Conservation (phyloP, 495 filamentous ascomycete genomes). For the Darksidea phi region DNA sequence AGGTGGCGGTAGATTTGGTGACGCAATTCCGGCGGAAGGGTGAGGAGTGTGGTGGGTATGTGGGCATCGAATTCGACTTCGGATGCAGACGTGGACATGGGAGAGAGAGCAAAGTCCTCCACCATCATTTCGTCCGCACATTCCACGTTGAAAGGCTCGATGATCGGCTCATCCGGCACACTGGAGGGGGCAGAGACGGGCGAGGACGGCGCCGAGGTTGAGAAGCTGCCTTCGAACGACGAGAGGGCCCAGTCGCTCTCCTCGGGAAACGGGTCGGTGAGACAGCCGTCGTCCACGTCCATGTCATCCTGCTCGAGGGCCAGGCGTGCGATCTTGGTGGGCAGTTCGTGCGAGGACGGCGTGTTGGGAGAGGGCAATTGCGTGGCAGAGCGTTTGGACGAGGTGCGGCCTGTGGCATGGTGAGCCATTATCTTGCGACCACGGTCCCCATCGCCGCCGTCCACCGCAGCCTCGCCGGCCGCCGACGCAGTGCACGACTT, state of each 20-base stretch:
- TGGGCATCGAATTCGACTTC: background rate
- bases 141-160: background rate
- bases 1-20: conserved; percentile 33
- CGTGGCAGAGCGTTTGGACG: conserved; percentile 28
- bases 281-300: conserved; percentile 7
- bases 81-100: background rate
- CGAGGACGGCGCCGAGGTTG: conserved; percentile 12
- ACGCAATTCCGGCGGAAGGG: conserved; percentile 34
- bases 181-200: background rate
- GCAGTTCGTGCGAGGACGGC: conserved; percentile 24
- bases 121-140: background rate
- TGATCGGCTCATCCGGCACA: conserved; percentile 4
- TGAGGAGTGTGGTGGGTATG: conserved; percentile 12
- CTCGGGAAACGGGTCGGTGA: conserved; percentile 11
- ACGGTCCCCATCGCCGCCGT: background rate
- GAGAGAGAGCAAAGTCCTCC: conserved; percentile 1
- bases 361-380: conserved; percentile 32
- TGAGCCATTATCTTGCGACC: conserved; percentile 9
- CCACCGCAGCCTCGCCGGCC: background rate
- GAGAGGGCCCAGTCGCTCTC: conserved; percentile 15
- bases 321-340: conserved; percentile 26
- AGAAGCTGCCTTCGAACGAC: background rate
- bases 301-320: conserved; percentile 23
- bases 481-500: background rate
- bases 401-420: conserved; percentile 13